These are phyloP conservation scores for Polyporus tsugae DNA, from an alignment of 1,284 basidiomycete species.

Conservation along the genomic window DNA sequence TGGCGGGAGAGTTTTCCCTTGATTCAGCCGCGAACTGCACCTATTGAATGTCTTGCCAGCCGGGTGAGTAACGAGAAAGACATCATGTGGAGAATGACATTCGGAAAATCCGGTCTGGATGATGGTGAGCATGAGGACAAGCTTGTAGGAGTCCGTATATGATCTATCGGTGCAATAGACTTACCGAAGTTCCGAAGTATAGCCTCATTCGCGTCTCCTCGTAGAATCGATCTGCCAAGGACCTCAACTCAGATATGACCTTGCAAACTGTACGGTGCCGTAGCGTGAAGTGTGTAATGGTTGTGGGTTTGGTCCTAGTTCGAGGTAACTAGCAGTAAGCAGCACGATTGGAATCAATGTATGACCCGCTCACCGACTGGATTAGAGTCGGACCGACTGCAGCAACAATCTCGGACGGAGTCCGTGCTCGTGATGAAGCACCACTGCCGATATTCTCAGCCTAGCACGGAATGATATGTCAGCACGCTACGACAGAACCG, in stretches of 20 bases:
- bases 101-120: background rate
- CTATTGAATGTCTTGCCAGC: background rate
- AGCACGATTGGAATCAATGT: background rate
- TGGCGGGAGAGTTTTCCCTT: background rate
- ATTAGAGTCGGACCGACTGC: constrained; percentile 3
- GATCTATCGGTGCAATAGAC: background rate
- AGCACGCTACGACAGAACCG: background rate
- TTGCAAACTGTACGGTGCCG: background rate
- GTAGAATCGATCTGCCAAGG: background rate
- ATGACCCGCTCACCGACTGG: background rate
- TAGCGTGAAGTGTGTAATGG: background rate
- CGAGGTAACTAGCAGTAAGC: background rate
- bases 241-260: too few relatives aligned
- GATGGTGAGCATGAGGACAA: background rate
- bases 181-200: constrained; percentile 3
- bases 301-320: background rate
- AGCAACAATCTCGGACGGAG: constrained; percentile 5
- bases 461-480: background rate
- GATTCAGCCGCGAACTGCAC: background rate
- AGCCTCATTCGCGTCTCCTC: background rate
- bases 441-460: background rate
- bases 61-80: background rate
- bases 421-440: background rate
- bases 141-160: background rate
- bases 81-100: constrained; percentile 5